phyloP scores from a whole-genome alignment of 2,329 filamentous ascomycete genomes.

The Chaetothyriales sp. region DNA sequence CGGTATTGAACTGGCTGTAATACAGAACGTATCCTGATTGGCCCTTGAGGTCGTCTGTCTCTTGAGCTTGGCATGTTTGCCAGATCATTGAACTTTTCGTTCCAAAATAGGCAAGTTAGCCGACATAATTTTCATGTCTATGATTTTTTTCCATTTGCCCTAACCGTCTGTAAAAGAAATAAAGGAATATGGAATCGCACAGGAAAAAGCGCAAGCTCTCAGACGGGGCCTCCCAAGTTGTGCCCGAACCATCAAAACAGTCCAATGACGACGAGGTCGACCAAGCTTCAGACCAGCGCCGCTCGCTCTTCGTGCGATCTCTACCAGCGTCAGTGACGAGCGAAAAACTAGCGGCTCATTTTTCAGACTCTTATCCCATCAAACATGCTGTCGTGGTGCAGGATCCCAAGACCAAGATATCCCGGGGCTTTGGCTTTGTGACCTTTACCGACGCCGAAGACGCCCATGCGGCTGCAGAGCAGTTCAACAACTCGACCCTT shows the following conservation, averaged over 20 bases:
- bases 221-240: conserved; percentile 12
- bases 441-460: conserved; percentile 92
- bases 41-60: too few relatives aligned
- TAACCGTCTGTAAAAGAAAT: neutral
- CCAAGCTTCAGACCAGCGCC: conserved; percentile 23
- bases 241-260: neutral
- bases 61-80: too few relatives aligned
- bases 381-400: conserved; percentile 90
- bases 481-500: conserved; percentile 63
- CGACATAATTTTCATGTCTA: neutral
- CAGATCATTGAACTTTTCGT: neutral
- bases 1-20: neutral
- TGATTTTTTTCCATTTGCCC: neutral
- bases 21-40: neutral
- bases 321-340: conserved; percentile 64
- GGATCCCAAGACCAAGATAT: conserved; percentile 72
- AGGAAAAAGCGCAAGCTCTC: conserved; percentile 24
- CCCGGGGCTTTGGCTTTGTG: conserved; percentile 88
- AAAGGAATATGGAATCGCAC: conserved; percentile 20
- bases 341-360: conserved; percentile 71
- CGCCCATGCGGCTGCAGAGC: conserved; percentile 61
- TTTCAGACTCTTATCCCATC: conserved; percentile 85
- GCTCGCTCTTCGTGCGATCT: conserved; percentile 80
- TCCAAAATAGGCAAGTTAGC: neutral
- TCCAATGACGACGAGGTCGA: neutral